Evolutionary conservation across 1,139 yeast genomes (phyloP).

Genomic region (Hanseniaspora gamundiae): DNA sequence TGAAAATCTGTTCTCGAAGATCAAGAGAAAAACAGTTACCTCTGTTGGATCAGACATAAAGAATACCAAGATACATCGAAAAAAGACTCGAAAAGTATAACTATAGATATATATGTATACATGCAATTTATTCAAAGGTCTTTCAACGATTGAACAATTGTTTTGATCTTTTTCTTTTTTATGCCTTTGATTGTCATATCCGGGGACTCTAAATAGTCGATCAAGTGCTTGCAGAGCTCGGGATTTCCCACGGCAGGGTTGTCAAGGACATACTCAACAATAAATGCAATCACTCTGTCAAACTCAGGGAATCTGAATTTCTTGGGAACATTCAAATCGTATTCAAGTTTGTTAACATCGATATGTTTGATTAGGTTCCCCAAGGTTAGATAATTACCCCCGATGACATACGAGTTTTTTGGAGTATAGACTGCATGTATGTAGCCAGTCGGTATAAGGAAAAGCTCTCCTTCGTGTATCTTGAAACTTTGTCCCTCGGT

Average conservation of each 20-base stretch:
- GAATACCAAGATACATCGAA: no score
- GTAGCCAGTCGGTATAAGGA: slow-evolving; percentile 88
- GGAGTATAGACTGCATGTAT: slow-evolving; percentile 87
- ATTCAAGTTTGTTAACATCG: slow-evolving; percentile 49
- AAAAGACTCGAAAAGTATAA: no score
- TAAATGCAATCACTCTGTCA: slow-evolving; percentile 37
- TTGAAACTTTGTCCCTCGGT: slow-evolving; percentile 51
- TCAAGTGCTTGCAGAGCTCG: background rate
- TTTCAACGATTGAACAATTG: no score
- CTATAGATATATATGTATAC: no score
- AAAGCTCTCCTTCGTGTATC: slow-evolving; percentile 55
- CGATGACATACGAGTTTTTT: slow-evolving; percentile 65
- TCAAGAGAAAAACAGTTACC: no score
- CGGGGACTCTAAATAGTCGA: background rate
- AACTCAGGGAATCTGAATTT: slow-evolving; percentile 72
- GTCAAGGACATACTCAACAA: slow-evolving; percentile 3
- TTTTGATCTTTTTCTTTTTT: background rate
- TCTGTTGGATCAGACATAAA: no score
- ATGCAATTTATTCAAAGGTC: no score
- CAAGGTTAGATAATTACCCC: slow-evolving; percentile 73
- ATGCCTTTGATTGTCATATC: background rate
- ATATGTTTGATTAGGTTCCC: slow-evolving; percentile 53
- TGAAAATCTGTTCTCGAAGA: no score
- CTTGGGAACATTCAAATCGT: slow-evolving; percentile 57
- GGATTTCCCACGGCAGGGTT: background rate